Percentiles rank a stretch among this genome's conserved stretches.
These are phyloP conservation scores for Globisporangium perplexum DNA, from an alignment of 352 stramenopile genomes.

Conservation along the genomic window DNA sequence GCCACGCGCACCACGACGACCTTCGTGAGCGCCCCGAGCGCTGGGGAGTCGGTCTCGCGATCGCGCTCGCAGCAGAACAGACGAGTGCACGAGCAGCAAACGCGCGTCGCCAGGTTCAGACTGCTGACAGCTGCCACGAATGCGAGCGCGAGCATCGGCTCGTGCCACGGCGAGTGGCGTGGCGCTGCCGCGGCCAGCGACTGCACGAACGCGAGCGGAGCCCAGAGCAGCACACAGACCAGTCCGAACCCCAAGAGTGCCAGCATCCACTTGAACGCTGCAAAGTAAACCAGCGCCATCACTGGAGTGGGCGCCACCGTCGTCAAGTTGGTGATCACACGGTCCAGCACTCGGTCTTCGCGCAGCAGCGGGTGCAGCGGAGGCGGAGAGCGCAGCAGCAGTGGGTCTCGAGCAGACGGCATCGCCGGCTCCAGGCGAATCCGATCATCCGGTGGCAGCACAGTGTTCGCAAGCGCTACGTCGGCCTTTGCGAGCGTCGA, in stretches of 20 bases:
- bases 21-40: not conserved
- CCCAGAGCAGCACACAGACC: constrained; percentile 8
- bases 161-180: not conserved
- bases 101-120: constrained; percentile 9
- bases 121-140: constrained; percentile 11
- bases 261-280: constrained; percentile 17
- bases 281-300: constrained; percentile 19
- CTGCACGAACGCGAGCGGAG: not conserved
- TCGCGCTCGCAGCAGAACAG: constrained; percentile 16
- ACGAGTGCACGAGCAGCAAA: constrained; percentile 13
- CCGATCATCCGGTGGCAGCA: constrained; percentile 4
- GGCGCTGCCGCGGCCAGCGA: not conserved
- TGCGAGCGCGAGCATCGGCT: constrained; percentile 6
- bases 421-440: constrained; percentile 8
- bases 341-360: not conserved
- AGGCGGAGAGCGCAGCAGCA: not conserved
- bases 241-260: constrained; percentile 6
- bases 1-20: not conserved
- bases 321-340: constrained; percentile 8
- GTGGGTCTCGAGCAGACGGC: not conserved
- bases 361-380: constrained; percentile 4
- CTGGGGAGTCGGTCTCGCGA: not conserved
- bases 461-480: constrained; percentile 15
- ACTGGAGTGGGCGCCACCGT: constrained; percentile 9
- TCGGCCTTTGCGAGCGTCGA: constrained; percentile 14